Percentiles rank a stretch among this genome's conserved stretches.
phyloP scores from a whole-genome alignment of 164 flowering plant species.

The Dillenia suffruticosa region DNA sequence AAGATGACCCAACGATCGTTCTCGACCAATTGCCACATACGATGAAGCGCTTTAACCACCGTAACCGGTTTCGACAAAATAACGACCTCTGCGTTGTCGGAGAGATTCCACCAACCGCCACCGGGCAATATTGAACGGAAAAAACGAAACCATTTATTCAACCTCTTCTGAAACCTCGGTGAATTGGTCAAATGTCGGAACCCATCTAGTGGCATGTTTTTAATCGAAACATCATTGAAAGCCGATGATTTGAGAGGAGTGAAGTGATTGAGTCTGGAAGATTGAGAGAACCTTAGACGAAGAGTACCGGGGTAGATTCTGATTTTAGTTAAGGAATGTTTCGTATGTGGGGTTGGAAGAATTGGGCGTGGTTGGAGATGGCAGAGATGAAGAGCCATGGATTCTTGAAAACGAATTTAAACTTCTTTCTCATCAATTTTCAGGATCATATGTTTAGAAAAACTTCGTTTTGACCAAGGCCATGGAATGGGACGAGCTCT shows the following conservation, averaged over 20 bases:
- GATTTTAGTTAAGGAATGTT: no score
- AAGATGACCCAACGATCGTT: constrained; percentile 72
- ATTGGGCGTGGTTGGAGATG: no score
- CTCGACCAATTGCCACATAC: constrained; percentile 83
- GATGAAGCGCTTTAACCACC: constrained; percentile 48
- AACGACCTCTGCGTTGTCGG: constrained; percentile 30
- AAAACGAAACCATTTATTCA: constrained; percentile 25
- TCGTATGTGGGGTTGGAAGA: no score
- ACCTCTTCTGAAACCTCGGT: constrained; percentile 25
- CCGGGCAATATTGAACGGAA: constrained; percentile 56
- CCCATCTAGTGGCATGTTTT: constrained; percentile 11
- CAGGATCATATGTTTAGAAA: no score
- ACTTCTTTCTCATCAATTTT: no score
- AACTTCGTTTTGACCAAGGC: no score
- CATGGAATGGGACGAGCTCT: no score
- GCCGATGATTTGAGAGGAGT: constrained; percentile 28
- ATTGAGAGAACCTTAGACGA: constrained; percentile 9
- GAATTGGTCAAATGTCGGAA: no score
- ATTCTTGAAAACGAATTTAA: no score
- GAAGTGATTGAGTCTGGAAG: not conserved
- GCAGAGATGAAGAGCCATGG: no score
- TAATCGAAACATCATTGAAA: constrained; percentile 36
- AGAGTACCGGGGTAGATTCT: no score
- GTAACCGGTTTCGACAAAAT: constrained; percentile 60
- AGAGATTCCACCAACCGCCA: constrained; percentile 84